phyloP scores from a whole-genome alignment of 768 basidiomycete genomes.

The Coprinopsis marcescibilis region DNA sequence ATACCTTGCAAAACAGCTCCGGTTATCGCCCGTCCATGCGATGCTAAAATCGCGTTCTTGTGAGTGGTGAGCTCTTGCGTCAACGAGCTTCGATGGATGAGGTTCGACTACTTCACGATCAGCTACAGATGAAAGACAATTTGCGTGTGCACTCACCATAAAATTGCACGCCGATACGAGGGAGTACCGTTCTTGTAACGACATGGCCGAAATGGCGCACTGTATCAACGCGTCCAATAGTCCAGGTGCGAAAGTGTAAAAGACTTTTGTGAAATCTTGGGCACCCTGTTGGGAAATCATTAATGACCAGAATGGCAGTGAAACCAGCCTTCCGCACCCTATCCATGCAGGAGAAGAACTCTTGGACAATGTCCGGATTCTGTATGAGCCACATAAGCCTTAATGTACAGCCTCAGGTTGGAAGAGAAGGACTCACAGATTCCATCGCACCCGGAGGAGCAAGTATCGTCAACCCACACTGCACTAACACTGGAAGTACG shows the following conservation, averaged over 20 bases:
- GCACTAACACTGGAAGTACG: slow-evolving; percentile 52
- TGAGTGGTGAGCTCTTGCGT: slow-evolving; percentile 56
- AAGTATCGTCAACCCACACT: slow-evolving; percentile 49
- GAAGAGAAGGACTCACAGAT: slow-evolving; percentile 38
- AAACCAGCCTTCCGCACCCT: slow-evolving; percentile 38
- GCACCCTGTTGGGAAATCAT: slow-evolving; percentile 27
- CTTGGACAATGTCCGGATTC: slow-evolving; percentile 91
- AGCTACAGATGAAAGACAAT: neutral
- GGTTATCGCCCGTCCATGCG: slow-evolving; percentile 63
- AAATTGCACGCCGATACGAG: slow-evolving; percentile 79
- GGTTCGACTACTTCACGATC: slow-evolving; percentile 39
- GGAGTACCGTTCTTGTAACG: slow-evolving; percentile 80
- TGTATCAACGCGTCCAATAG: slow-evolving; percentile 64
- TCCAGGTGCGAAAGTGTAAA: slow-evolving; percentile 59
- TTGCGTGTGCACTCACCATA: slow-evolving; percentile 46
- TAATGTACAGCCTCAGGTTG: neutral
- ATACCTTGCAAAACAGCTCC: slow-evolving; percentile 73
- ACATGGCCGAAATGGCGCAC: slow-evolving; percentile 59
- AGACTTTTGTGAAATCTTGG: slow-evolving; percentile 52
- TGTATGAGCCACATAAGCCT: slow-evolving; percentile 21
- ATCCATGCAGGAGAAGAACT: slow-evolving; percentile 81
- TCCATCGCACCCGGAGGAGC: slow-evolving; percentile 62
- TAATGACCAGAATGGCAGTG: slow-evolving; percentile 19
- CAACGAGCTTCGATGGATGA: slow-evolving; percentile 62
- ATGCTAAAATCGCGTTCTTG: slow-evolving; percentile 34